A percentile compares a stretch with the other conserved stretches of the same genome.
These are phyloP conservation scores for Cladosporium sp. DNA, from an alignment of 2,329 filamentous ascomycete species.

Conservation along the genomic window DNA sequence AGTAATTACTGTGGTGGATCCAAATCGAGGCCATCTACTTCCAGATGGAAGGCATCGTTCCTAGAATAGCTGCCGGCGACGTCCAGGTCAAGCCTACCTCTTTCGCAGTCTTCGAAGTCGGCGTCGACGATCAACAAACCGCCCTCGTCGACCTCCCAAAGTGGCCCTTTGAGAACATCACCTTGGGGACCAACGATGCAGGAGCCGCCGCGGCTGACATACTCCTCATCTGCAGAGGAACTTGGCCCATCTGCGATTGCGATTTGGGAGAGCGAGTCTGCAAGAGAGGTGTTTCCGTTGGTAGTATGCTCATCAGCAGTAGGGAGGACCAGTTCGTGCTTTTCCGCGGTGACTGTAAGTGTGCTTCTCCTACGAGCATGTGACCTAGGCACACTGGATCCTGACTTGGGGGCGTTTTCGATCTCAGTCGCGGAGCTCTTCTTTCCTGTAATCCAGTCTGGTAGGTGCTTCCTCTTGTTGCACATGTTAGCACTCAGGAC, in stretches of 20 bases:
- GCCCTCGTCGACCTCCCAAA: conserved; percentile 74
- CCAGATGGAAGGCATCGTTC: conserved; percentile 63
- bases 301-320: conserved; percentile 17
- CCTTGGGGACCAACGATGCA: conserved; percentile 79
- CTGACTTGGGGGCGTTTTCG: not conserved
- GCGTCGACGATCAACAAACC: conserved; percentile 70
- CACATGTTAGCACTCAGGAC: conserved; percentile 87
- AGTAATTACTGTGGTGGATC: conserved; percentile 53
- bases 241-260: conserved; percentile 17
- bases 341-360: conserved; percentile 48
- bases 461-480: conserved; percentile 59
- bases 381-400: not conserved
- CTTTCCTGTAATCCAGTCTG: conserved; percentile 54
- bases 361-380: conserved; percentile 42
- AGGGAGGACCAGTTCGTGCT: conserved; percentile 55
- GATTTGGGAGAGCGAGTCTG: conserved; percentile 15
- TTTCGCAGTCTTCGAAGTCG: conserved; percentile 84
- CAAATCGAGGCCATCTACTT: conserved; percentile 60
- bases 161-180: conserved; percentile 73
- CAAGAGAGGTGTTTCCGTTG: conserved; percentile 7
- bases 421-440: not conserved
- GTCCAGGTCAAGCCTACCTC: conserved; percentile 79
- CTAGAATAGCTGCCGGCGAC: conserved; percentile 83
- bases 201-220: conserved; percentile 73
- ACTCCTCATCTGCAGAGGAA: conserved; percentile 46